Conservation (phyloP, 1,139 yeast species). For the Hyphopichia burtonii region DNA sequence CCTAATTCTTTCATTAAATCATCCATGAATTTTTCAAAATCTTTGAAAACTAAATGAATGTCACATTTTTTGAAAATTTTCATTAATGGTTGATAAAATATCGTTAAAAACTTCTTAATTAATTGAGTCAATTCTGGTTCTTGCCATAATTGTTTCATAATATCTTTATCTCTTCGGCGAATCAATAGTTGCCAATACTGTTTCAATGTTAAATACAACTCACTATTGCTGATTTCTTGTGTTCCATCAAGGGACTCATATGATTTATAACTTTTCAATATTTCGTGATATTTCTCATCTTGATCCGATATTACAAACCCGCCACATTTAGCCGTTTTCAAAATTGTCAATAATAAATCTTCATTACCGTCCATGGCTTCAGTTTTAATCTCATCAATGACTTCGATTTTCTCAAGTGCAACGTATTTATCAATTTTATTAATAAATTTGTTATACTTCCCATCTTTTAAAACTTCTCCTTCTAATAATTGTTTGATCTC, state of each 20-base stretch:
- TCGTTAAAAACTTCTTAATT: slow-evolving; percentile 67
- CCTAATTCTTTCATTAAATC: slow-evolving; percentile 60
- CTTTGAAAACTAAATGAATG: slow-evolving; percentile 71
- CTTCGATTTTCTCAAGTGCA: slow-evolving; percentile 11
- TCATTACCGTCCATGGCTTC: slow-evolving; percentile 18
- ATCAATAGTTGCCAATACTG: slow-evolving; percentile 65
- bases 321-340: slow-evolving; percentile 7
- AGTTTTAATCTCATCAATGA: slow-evolving; percentile 20
- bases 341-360: slow-evolving; percentile 26
- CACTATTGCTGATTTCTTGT: slow-evolving; percentile 14
- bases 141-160: slow-evolving; percentile 76
- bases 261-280: slow-evolving; percentile 9
- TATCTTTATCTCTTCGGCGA: slow-evolving; percentile 71
- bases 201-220: slow-evolving; percentile 47
- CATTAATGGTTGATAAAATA: slow-evolving; percentile 84
- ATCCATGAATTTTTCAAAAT: slow-evolving; percentile 69
- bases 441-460: slow-evolving; percentile 20
- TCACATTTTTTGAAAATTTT: slow-evolving; percentile 73
- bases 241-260: slow-evolving; percentile 16
- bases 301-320: neutral
- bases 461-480: slow-evolving; percentile 16
- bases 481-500: slow-evolving; percentile 50
- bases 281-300: neutral
- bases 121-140: slow-evolving; percentile 76
- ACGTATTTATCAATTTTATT: slow-evolving; percentile 27